phyloP scores from a whole-genome alignment of 2,329 filamentous ascomycete species.

The Epichloe glyceriae region DNA sequence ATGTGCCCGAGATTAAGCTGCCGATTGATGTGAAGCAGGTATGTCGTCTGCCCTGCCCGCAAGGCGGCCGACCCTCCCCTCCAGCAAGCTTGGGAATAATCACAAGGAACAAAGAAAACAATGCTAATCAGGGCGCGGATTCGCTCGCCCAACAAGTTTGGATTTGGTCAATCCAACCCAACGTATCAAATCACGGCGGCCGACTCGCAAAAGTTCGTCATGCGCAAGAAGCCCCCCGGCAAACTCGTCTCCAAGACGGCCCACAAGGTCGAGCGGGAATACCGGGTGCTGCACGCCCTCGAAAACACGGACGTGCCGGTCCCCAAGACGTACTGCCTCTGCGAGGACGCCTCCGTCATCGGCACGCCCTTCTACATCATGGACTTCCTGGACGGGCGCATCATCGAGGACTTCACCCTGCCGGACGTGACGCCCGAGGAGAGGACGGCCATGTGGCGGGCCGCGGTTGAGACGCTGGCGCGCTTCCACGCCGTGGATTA shows the following conservation, averaged over 20 bases:
- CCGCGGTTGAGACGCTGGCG: constrained; percentile 70
- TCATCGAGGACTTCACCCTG: constrained; percentile 79
- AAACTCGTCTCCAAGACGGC: constrained; percentile 85
- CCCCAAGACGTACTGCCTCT: constrained; percentile 70
- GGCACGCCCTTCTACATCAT: constrained; percentile 96
- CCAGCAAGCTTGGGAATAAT: too few relatives aligned
- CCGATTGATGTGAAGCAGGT: constrained; percentile 88
- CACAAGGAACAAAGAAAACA: too few relatives aligned
- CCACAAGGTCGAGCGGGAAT: constrained; percentile 93
- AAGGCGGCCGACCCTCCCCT: too few relatives aligned
- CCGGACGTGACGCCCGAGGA: constrained; percentile 57
- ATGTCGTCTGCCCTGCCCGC: constrained; percentile 13
- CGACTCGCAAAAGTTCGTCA: constrained; percentile 61
- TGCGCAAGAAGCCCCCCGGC: constrained; percentile 97
- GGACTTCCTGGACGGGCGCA: constrained; percentile 87
- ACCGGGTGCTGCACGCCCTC: constrained; percentile 77
- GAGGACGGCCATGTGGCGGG: constrained; percentile 70
- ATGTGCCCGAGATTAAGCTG: constrained; percentile 72
- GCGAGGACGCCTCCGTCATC: constrained; percentile 66
- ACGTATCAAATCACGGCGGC: constrained; percentile 81
- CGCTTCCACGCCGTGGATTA: constrained; percentile 69
- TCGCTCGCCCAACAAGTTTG: constrained; percentile 54
- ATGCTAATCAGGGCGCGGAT: too few relatives aligned
- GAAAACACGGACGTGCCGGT: constrained; percentile 71
- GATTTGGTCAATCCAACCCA: constrained; percentile 93